Percentiles rank a stretch among this genome's conserved stretches.
These are phyloP conservation scores for Myxozyma sirexii DNA, from an alignment of 805 yeast genomes.

Conservation along the genomic window DNA sequence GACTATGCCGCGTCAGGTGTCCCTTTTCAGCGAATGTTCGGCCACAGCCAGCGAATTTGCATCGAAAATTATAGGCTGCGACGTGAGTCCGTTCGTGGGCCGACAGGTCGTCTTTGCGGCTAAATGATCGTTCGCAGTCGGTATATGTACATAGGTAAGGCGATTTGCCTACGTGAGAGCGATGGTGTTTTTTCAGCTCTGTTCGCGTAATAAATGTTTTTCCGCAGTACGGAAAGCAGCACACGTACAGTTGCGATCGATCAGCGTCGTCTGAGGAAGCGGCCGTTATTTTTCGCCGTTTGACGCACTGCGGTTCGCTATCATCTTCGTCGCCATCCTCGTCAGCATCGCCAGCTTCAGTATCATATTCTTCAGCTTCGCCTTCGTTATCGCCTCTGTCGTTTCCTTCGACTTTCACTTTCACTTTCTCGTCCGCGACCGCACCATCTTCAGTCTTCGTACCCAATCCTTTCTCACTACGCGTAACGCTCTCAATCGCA, in stretches of 20 bases:
- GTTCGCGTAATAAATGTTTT: slow-evolving; percentile 83
- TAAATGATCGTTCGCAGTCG: slow-evolving; percentile 65
- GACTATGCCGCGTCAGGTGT: slow-evolving; percentile 74
- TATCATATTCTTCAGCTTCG: not conserved
- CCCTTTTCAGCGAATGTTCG: slow-evolving; percentile 62
- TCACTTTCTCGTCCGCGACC: not conserved
- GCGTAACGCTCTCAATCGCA: slow-evolving; percentile 10
- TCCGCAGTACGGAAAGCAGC: slow-evolving; percentile 66
- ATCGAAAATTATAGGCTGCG: slow-evolving; percentile 41
- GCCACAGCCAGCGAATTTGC: slow-evolving; percentile 65
- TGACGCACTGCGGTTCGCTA: too few relatives aligned
- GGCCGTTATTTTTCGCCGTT: too few relatives aligned
- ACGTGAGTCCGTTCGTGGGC: slow-evolving; percentile 56
- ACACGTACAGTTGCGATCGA: slow-evolving; percentile 58
- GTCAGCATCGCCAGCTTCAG: not conserved
- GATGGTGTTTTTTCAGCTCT: slow-evolving; percentile 74
- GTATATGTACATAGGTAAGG: slow-evolving; percentile 64
- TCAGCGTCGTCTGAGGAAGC: not conserved
- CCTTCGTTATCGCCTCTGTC: not conserved
- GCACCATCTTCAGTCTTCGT: not conserved
- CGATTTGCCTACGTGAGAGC: slow-evolving; percentile 75
- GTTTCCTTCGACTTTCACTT: not conserved
- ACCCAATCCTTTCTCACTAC: not conserved
- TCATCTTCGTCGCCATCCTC: not conserved
- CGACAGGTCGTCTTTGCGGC: slow-evolving; percentile 73